phyloP scores from a whole-genome alignment of 306 rosid species.

The Lablab purpureus region DNA sequence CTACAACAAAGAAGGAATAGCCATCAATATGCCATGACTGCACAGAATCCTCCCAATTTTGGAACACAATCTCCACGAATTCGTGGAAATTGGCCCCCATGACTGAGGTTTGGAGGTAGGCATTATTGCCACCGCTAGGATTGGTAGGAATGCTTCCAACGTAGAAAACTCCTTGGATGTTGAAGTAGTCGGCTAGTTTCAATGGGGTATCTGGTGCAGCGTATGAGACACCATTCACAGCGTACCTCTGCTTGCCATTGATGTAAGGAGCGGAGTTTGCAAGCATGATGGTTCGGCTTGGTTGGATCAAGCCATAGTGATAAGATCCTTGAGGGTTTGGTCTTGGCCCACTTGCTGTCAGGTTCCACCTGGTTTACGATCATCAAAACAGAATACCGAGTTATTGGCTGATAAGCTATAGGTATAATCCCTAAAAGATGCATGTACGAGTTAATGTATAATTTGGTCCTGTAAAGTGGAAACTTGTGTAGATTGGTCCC shows the following conservation, averaged over 20 bases:
- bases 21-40: conserved; percentile 98
- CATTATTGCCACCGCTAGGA: conserved; percentile 69
- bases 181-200: conserved; percentile 87
- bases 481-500: no score
- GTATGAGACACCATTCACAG: conserved; percentile 85
- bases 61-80: conserved; percentile 88
- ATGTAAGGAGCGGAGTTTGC: conserved; percentile 83
- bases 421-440: not conserved
- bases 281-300: conserved; percentile 78
- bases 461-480: not conserved
- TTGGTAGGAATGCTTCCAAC: conserved; percentile 76
- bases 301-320: conserved; percentile 86
- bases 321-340: conserved; percentile 99
- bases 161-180: conserved; percentile 80
- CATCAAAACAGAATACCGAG: conserved; percentile 7
- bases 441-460: not conserved
- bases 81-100: conserved; percentile 84
- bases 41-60: conserved; percentile 84
- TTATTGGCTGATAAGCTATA: not conserved
- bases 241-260: conserved; percentile 94
- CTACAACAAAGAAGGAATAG: conserved; percentile 85
- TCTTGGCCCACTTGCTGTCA: conserved; percentile 97
- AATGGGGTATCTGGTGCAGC: conserved; percentile 79
- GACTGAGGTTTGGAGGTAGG: conserved; percentile 86
- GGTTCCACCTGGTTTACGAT: conserved; percentile 68